phyloP scores from a whole-genome alignment of 2,329 filamentous ascomycete genomes.

The Orbilia brochopaga region DNA sequence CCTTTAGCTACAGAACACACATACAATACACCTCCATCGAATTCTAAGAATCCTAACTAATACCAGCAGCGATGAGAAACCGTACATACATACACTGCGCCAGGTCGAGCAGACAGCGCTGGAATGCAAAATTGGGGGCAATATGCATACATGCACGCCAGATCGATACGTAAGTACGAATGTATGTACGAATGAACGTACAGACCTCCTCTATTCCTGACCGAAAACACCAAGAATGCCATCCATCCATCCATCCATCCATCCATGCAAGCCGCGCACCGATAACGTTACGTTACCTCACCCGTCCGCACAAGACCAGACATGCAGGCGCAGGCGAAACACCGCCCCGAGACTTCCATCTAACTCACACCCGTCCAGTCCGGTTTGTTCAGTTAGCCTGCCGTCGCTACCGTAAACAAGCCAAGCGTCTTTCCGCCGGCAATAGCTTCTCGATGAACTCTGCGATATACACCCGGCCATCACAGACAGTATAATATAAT shows the following conservation, averaged over 20 bases:
- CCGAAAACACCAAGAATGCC: too few species aligned
- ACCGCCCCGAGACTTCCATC: too few species aligned
- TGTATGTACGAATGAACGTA: not conserved
- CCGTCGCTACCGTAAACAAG: conserved; percentile 2
- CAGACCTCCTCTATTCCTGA: too few species aligned
- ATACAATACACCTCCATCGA: too few species aligned
- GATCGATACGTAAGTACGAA: not conserved
- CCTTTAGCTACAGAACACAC: too few species aligned
- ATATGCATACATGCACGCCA: not conserved
- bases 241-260: not conserved
- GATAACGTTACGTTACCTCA: not conserved
- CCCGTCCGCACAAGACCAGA: not conserved
- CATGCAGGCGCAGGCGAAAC: not conserved
- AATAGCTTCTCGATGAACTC: not conserved
- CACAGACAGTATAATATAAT: too few species aligned
- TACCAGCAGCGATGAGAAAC: too few species aligned
- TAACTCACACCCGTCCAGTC: too few species aligned
- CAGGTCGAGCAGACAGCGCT: not conserved
- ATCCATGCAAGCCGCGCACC: not conserved
- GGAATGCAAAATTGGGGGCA: too few species aligned
- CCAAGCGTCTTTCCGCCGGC: not conserved
- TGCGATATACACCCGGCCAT: not conserved
- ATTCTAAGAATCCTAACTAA: too few species aligned
- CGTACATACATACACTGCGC: too few species aligned
- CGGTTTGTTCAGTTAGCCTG: too few species aligned